Evolutionary conservation across 2,329 filamentous ascomycete genomes (phyloP), one percentile per base, ranked within the genome.

Genomic region (Diplodia corticola): DNA sequence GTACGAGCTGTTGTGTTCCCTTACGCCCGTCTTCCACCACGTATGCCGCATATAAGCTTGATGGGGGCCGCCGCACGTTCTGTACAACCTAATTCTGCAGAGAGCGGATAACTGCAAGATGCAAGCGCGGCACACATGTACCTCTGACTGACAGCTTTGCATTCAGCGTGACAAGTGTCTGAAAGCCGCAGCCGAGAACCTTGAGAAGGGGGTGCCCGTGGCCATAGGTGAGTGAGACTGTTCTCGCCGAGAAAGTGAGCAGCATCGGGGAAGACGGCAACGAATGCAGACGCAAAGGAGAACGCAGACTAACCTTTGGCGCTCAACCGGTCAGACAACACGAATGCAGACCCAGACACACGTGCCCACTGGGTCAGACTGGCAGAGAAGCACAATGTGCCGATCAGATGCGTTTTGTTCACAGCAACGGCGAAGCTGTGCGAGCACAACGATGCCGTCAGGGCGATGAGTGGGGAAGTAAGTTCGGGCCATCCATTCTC

Each of bases 371-470:
- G 94, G 94, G 79, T 92, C 35, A 81, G 86, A 28, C 79, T 98
- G 33, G 93, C 93, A 20, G 85, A 84, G 69, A 89, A 89, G 72
- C 80, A 87, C 72, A 81, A 86, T 4, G 83, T 96, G 2, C 89
- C 91, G 2, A 90, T 97, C 71, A 90, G 94, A 54, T 96, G 94
- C 74, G 83, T 98, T 10, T 90, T 91, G 78, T 95, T 99, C 80
- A 90, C 89, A 61, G 90, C 92, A 13, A 83, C 88, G 0, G 77
- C 88, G 28, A 83, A 85, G 50, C 76, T 97, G 9, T 88, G 86
- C 76, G 88, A 93, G 75, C 95, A 99, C 80, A 99, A 99, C 74
- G 91, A 96, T 74, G 87, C 86, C 1, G 91, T 96, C 57, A 86
- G 95, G 68, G 87, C 92, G 1, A 81, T 93, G 70, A 86, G 83